Evolutionary conservation across 257 asterid species (phyloP).

Genomic region (Nicotiana tomentosiformis): DNA sequence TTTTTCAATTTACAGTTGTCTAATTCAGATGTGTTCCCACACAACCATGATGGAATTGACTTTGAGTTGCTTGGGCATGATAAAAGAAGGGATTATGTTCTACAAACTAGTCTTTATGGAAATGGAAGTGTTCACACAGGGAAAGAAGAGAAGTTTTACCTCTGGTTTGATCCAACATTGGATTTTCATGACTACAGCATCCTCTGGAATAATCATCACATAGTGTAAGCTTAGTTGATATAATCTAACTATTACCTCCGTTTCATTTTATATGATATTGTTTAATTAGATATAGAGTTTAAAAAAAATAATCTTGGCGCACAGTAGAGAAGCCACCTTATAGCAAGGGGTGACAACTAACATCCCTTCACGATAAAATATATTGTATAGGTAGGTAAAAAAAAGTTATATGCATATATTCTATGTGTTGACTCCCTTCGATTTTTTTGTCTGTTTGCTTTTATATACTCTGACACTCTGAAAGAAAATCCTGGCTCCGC

Average conservation of each 20-base stretch:
- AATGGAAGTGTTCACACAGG: slow-evolving; percentile 81
- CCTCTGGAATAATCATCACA: slow-evolving; percentile 76
- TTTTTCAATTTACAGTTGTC: slow-evolving; percentile 33
- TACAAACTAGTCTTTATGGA: slow-evolving; percentile 77
- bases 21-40: slow-evolving; percentile 56
- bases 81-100: slow-evolving; percentile 68
- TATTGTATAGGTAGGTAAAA: no score
- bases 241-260: background rate
- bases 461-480: no score
- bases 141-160: slow-evolving; percentile 79
- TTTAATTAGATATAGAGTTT: no score
- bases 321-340: no score
- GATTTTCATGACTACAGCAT: slow-evolving; percentile 67
- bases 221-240: background rate
- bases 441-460: no score
- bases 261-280: background rate
- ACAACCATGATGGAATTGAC: slow-evolving; percentile 78
- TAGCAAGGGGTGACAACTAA: no score
- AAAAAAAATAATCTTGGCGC: background rate
- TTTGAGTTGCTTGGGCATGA: slow-evolving; percentile 81
- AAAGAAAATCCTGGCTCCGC: no score
- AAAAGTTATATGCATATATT: no score
- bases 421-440: no score
- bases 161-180: slow-evolving; percentile 82
- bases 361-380: no score